A percentile compares a stretch with the other conserved stretches of the same genome.
Evolutionary conservation across 352 stramenopile species (phyloP).

Genomic region (Phytophthora agathidicida): DNA sequence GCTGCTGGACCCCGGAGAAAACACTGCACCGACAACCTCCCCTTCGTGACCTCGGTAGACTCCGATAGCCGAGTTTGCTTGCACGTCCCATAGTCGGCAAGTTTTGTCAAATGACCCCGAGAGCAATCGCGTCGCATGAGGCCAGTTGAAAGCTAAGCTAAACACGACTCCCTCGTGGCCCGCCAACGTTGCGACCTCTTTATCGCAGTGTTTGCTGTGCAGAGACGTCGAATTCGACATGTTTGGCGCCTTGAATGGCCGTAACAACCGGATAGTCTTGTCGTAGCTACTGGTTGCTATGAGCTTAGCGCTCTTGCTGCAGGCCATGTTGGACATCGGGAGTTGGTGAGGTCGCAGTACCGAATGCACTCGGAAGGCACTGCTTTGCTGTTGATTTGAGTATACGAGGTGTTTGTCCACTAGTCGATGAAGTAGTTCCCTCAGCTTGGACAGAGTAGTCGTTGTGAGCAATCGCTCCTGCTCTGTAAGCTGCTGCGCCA

Average conservation of each 20-base stretch:
- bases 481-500: slow-evolving; percentile 58
- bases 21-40: slow-evolving; percentile 61
- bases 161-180: slow-evolving; percentile 77
- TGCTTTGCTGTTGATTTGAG: slow-evolving; percentile 26
- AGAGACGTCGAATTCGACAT: not conserved
- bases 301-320: slow-evolving; percentile 68
- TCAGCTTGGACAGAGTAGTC: slow-evolving; percentile 46
- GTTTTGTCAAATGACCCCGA: slow-evolving; percentile 86
- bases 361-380: slow-evolving; percentile 42
- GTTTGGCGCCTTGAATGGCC: slow-evolving; percentile 29
- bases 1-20: slow-evolving; percentile 32
- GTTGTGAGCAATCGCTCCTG: slow-evolving; percentile 67
- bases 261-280: slow-evolving; percentile 67
- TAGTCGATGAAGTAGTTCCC: slow-evolving; percentile 67
- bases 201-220: slow-evolving; percentile 23
- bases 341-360: slow-evolving; percentile 58
- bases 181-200: slow-evolving; percentile 39
- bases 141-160: slow-evolving; percentile 65
- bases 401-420: slow-evolving; percentile 72
- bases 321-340: slow-evolving; percentile 75
- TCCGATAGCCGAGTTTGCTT: slow-evolving; percentile 32
- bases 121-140: slow-evolving; percentile 53
- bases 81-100: slow-evolving; percentile 71
- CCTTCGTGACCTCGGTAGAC: slow-evolving; percentile 62
- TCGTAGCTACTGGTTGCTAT: slow-evolving; percentile 78